These are phyloP conservation scores for Carex scoparia DNA, from an alignment of 176 grass and related monocot species.

Conservation along the genomic window DNA sequence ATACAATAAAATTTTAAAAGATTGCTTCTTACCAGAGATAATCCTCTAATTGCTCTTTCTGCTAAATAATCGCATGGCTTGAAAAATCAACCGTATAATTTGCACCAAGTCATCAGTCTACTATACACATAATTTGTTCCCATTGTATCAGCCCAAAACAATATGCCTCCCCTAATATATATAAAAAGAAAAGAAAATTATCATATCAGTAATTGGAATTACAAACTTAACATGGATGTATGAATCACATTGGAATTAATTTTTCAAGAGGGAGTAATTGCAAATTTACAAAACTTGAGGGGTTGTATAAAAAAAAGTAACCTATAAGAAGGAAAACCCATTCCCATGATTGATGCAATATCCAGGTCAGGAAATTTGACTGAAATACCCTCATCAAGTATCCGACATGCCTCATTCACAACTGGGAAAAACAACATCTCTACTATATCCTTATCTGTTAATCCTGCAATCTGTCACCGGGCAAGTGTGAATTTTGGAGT, in stretches of 20 bases:
- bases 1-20: background rate
- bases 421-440: constrained; percentile 57
- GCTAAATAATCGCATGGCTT: constrained; percentile 51
- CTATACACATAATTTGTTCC: constrained; percentile 37
- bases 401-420: too few relatives aligned
- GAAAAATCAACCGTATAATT: constrained; percentile 48
- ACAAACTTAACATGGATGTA: background rate
- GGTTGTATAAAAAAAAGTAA: background rate
- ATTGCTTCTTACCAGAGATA: constrained; percentile 43
- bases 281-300: background rate
- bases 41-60: constrained; percentile 26
- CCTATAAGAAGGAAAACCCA: constrained; percentile 43
- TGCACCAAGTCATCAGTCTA: constrained; percentile 41
- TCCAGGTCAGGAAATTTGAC: too few relatives aligned
- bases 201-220: too few relatives aligned
- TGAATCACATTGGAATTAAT: background rate
- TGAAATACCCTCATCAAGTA: too few relatives aligned
- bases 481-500: background rate
- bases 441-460: constrained; percentile 59
- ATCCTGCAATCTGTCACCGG: constrained; percentile 45
- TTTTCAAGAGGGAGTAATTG: background rate
- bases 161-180: constrained; percentile 46
- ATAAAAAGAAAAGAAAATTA: background rate
- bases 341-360: too few relatives aligned
- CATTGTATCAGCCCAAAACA: constrained; percentile 62